Evolutionary conservation across 1,284 basidiomycete species (phyloP).

Genomic region (Ustilago shanxiensis): DNA sequence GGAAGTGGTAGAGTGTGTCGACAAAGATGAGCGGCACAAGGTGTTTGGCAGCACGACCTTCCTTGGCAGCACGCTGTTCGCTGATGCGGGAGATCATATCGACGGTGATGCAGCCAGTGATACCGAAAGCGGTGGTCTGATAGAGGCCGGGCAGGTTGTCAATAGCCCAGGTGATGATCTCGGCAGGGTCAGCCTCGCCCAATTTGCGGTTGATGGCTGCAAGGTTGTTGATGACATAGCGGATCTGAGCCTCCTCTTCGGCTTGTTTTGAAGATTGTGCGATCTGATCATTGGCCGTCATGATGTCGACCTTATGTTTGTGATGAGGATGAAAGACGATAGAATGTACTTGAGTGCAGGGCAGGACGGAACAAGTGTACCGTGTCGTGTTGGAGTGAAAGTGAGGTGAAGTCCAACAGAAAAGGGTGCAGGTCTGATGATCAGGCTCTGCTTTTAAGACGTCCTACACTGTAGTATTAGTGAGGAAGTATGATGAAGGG

Average conservation of each 20-base stretch:
- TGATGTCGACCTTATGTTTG: slow-evolving; percentile 9
- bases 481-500: neutral
- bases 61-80: slow-evolving; percentile 52
- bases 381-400: too few relatives aligned
- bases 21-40: slow-evolving; percentile 70
- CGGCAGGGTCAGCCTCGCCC: slow-evolving; percentile 59
- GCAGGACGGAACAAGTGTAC: too few relatives aligned
- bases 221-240: slow-evolving; percentile 52
- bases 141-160: slow-evolving; percentile 69
- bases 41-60: slow-evolving; percentile 48
- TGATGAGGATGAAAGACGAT: neutral
- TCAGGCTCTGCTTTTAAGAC: neutral
- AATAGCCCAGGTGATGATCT: slow-evolving; percentile 68
- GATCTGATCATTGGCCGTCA: slow-evolving; percentile 35
- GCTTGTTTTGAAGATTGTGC: slow-evolving; percentile 52
- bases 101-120: slow-evolving; percentile 69
- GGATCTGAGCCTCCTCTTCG: slow-evolving; percentile 49
- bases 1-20: slow-evolving; percentile 97
- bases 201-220: slow-evolving; percentile 65
- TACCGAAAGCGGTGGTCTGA: slow-evolving; percentile 69
- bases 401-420: too few relatives aligned
- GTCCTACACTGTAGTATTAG: neutral
- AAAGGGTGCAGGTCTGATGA: neutral
- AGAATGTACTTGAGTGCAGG: too few relatives aligned
- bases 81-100: slow-evolving; percentile 66